These are phyloP conservation scores for Phragmites australis DNA, from an alignment of 176 grass and related monocot species.

Conservation along the genomic window DNA sequence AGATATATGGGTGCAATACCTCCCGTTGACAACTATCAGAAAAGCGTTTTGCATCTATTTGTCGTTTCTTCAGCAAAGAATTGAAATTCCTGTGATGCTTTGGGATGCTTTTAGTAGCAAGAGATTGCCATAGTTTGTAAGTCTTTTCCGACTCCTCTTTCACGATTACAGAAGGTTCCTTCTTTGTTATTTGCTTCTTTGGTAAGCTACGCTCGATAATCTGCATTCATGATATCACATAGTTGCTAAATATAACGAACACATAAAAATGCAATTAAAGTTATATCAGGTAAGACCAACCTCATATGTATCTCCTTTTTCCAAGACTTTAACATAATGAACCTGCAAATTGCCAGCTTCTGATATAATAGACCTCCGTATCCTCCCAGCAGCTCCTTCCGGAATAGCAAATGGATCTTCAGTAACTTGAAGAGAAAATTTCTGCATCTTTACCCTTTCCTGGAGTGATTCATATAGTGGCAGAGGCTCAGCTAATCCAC, in stretches of 20 bases:
- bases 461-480: slow-evolving; percentile 87
- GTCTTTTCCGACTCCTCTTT: slow-evolving; percentile 78
- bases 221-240: slow-evolving; percentile 54
- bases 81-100: slow-evolving; percentile 85
- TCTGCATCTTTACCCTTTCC: slow-evolving; percentile 73
- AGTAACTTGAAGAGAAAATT: slow-evolving; percentile 80
- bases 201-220: slow-evolving; percentile 99
- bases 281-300: slow-evolving; percentile 54
- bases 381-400: slow-evolving; percentile 92
- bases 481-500: slow-evolving; percentile 78
- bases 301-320: slow-evolving; percentile 99
- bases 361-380: slow-evolving; percentile 79
- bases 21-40: slow-evolving; percentile 92
- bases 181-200: slow-evolving; percentile 84
- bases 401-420: slow-evolving; percentile 90
- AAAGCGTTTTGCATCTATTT: slow-evolving; percentile 87
- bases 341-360: slow-evolving; percentile 89
- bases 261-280: slow-evolving; percentile 14
- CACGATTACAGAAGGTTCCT: slow-evolving; percentile 75
- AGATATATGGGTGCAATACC: slow-evolving; percentile 44
- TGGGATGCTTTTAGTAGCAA: slow-evolving; percentile 74
- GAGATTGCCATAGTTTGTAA: slow-evolving; percentile 68
- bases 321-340: slow-evolving; percentile 98
- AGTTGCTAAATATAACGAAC: slow-evolving; percentile 22
- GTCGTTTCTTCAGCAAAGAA: slow-evolving; percentile 69